Evolutionary conservation across 306 rosid species (phyloP), one percentile per base, ranked within the genome.

Genomic region (Aeschynomene evenia): DNA sequence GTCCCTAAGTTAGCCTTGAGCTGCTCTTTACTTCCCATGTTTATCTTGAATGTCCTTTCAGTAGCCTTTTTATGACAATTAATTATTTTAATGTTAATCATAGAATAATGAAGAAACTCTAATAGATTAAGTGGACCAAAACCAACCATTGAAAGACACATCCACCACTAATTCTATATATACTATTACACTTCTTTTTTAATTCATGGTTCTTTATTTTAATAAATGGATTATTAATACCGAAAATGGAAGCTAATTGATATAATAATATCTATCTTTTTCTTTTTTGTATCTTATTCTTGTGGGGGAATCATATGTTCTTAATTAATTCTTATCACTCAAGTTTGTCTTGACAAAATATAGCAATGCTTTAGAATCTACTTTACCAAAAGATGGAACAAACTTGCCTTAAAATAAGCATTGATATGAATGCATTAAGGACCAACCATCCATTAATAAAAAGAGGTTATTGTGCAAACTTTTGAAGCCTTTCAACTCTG

Each of bases 381-480:
- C 79, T 79, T 79, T 73, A 31, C 22, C 42, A 67, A 63, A 67
- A 28, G 56, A 42, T 13, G 62, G 60, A 72, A 67, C 61, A 40
- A 62, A 42, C 37, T 23, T 33, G 21, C 52, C 65, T 57, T 48
- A 37, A 71, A 48, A 65, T 49, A 64, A 37, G 58, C 64, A 36
- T 63, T 24, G 43, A 66, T 9, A 18, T 37, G 50, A 77, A 71
- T 62, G 42, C 65, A 71, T 20, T 45, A 70, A 22, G 40, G 14
- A 13, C 53, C 70, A 63, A 63, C 68, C n/a, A 9, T 50, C 21
- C 72, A 55, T 26, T 56, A 16, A 36, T 21, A 52, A 28, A 62
- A 42, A 43, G 54, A 45, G 10, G 20, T 42, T 24, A 36, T 5
- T n/a, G 24, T 56, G 45, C 43, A 40, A 60, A 68, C 71, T 68